phyloP scores from a whole-genome alignment of 345 rosid genomes.

The Combretum micranthum region DNA sequence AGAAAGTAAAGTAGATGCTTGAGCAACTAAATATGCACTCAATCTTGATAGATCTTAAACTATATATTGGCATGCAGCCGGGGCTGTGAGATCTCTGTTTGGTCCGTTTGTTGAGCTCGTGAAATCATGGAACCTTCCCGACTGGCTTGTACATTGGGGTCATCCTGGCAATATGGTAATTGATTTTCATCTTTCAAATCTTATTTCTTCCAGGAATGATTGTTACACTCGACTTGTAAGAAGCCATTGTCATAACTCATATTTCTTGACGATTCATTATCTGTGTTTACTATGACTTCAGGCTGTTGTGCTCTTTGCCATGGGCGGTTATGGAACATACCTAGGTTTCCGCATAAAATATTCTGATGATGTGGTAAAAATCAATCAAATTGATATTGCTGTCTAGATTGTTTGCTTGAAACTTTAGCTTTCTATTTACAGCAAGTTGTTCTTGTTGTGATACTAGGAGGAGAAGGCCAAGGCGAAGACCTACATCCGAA shows the following conservation, averaged over 20 bases:
- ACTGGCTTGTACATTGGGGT: slow-evolving; percentile 95
- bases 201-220: not conserved
- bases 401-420: not conserved
- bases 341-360: slow-evolving; percentile 74
- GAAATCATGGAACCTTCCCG: slow-evolving; percentile 68
- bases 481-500: slow-evolving; percentile 94
- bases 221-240: not conserved
- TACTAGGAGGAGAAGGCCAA: slow-evolving; percentile 78
- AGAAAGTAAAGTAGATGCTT: not conserved
- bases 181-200: slow-evolving; percentile 5
- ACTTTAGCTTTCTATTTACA: not conserved
- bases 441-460: not conserved
- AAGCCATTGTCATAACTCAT: not conserved
- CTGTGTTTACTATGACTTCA: slow-evolving; percentile 5
- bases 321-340: slow-evolving; percentile 96
- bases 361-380: slow-evolving; percentile 69
- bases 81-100: slow-evolving; percentile 48
- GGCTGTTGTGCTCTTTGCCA: slow-evolving; percentile 96
- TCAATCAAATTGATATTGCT: not conserved
- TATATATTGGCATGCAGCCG: slow-evolving; percentile 40
- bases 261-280: not conserved
- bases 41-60: not conserved
- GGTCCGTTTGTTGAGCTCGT: slow-evolving; percentile 82
- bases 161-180: slow-evolving; percentile 88
- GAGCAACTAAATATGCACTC: not conserved